Evolutionary conservation across 176 grass and related monocot genomes (phyloP).

Genomic region (Carex pumila): DNA sequence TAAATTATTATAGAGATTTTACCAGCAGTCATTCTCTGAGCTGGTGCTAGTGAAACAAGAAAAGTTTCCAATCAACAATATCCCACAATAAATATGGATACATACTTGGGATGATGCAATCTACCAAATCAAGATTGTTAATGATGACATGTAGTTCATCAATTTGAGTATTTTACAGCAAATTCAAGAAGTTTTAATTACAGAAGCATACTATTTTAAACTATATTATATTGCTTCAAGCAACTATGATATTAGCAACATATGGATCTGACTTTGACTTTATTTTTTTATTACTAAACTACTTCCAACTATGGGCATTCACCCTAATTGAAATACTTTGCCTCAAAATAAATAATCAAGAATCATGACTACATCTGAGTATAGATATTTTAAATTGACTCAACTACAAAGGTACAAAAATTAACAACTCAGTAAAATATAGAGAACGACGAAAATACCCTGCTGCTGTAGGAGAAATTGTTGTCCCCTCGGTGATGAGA

Average conservation of each 20-base stretch:
- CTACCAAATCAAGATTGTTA: not conserved
- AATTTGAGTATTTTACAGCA: not conserved
- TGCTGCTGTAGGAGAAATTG: constrained; percentile 54
- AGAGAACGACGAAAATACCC: constrained; percentile 45
- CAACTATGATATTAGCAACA: not conserved
- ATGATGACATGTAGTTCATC: not conserved
- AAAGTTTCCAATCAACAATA: not conserved
- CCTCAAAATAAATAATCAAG: not conserved
- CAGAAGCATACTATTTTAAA: not conserved
- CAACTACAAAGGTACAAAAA: not conserved
- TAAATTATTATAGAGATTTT: not conserved
- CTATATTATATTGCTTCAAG: not conserved
- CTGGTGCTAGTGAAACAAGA: not conserved
- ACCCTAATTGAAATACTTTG: not conserved
- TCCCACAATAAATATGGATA: not conserved
- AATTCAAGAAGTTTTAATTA: not conserved
- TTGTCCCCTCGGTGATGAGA: constrained; percentile 84
- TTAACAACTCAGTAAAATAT: not conserved
- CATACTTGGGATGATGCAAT: not conserved
- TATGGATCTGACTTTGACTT: constrained; percentile 7
- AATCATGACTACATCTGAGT: not conserved
- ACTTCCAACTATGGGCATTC: not conserved
- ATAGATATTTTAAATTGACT: not conserved
- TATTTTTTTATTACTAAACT: not conserved
- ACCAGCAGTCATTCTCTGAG: not conserved